Base-by-base conservation (phyloP, 2,329 filamentous ascomycete genomes). In the Rhytidhysteron rufulum region DNA sequence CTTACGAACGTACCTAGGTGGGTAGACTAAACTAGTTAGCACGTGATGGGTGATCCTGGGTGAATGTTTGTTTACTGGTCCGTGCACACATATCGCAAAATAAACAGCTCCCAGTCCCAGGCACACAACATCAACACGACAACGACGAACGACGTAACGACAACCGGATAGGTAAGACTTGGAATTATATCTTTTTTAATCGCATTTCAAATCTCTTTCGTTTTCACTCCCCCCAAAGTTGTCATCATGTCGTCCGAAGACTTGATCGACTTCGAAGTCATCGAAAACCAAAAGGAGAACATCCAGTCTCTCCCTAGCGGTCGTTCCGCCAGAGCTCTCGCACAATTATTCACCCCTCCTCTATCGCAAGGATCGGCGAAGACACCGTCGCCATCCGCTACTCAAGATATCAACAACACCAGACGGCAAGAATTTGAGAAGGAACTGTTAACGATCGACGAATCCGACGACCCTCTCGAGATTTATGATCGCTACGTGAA, bases 221-320 rank as follows among this genome's bases (percentile, higher is more conserved):
- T 44, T 43, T 44, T 22, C 27, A 15, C 37, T 22, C 32, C 24
- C 13, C 47, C 44, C 9, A 30, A 7, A 29, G 13, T 11, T 33
- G 20, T 39, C 55, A 49, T 55, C 48, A 71, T 71, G 68, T 65
- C 63, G 43, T 69, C 68, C 40, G 66, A 69, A 43, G 72, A 75
- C 51, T 60, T 74, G 18, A 71, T 75, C 54, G 68, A 73, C 70
- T 97, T 98, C 71, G 86, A 95, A 56, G 79, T 96, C 48, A 96
- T 98, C 68, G 93, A 98, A 70, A 81, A 80, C 34, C 90, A 96
- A 57, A 98, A 98, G 70, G 93, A 98, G 71, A 98, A 98, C 68
- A 96, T 98, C 41, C 90, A 96, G 67, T 83, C 89, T 17, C 77
- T 98, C 10, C 90, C 91, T 13, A 86, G 88, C 47, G 93, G 84